These are phyloP conservation scores for Cladorrhinum sp. DNA, from an alignment of 2,329 filamentous ascomycete genomes.

Conservation along the genomic window DNA sequence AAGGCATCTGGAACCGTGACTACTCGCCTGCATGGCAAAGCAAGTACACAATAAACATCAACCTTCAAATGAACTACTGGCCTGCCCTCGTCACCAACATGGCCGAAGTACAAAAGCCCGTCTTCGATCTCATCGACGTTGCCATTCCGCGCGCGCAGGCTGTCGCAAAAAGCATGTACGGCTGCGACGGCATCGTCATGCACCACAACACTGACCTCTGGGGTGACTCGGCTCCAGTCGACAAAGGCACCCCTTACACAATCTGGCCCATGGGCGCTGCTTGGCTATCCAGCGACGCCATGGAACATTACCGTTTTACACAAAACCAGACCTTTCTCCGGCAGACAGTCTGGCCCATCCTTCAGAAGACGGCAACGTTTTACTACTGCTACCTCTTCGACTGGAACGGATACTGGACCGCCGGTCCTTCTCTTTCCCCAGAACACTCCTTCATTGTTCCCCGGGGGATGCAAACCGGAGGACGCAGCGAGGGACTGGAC, in stretches of 20 bases:
- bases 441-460: constrained; percentile 25
- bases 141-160: constrained; percentile 26
- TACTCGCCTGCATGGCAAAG: constrained; percentile 40
- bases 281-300: constrained; percentile 40
- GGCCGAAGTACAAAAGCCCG: constrained; percentile 34
- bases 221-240: constrained; percentile 23
- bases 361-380: constrained; percentile 32
- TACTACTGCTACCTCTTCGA: constrained; percentile 32
- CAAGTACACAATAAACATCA: constrained; percentile 46
- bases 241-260: constrained; percentile 27
- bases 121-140: constrained; percentile 37
- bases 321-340: constrained; percentile 31
- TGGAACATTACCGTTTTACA: constrained; percentile 39
- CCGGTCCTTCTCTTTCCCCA: constrained; percentile 30
- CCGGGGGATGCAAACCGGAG: background rate
- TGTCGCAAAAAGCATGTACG: constrained; percentile 23
- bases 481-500: constrained; percentile 10
- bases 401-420: constrained; percentile 28
- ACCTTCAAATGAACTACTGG: constrained; percentile 44
- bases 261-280: constrained; percentile 41
- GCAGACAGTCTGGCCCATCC: constrained; percentile 28
- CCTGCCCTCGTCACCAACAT: constrained; percentile 30
- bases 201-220: constrained; percentile 27
- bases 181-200: constrained; percentile 17
- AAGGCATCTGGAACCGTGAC: constrained; percentile 43